Conservation (phyloP, 2,329 filamentous ascomycete species). For the Neonectria coccinea region DNA sequence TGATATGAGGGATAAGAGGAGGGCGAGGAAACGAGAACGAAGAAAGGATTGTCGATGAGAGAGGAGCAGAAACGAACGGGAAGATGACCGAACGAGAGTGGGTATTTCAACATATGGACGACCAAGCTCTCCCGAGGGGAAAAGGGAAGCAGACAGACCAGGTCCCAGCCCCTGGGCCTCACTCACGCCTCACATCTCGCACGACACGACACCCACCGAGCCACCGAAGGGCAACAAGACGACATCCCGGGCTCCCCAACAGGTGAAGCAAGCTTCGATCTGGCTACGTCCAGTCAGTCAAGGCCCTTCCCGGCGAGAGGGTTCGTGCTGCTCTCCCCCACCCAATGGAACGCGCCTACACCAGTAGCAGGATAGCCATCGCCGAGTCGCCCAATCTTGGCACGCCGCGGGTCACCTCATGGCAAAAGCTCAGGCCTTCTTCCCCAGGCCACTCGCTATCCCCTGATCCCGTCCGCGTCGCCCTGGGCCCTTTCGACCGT, state of each 20-base stretch:
- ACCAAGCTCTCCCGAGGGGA: conserved; percentile 23
- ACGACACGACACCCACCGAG: conserved; percentile 19
- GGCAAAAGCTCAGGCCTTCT: conserved; percentile 28
- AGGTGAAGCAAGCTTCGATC: conserved; percentile 21
- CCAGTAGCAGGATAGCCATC: conserved; percentile 21
- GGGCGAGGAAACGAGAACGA: conserved; percentile 17
- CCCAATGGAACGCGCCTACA: conserved; percentile 10
- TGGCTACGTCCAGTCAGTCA: conserved; percentile 7
- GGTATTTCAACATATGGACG: conserved; percentile 31
- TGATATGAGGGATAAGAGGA: conserved; percentile 2
- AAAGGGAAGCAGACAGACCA: conserved; percentile 29
- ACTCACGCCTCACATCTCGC: conserved; percentile 27
- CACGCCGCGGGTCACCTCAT: conserved; percentile 30
- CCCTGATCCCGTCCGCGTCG: conserved; percentile 26
- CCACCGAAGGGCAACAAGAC: conserved; percentile 27
- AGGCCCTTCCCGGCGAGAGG: conserved; percentile 22
- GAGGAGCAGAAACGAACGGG: conserved; percentile 17
- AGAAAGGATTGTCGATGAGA: conserved; percentile 20
- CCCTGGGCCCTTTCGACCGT: conserved; percentile 28
- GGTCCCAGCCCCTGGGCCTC: conserved; percentile 19
- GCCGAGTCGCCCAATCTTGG: conserved; percentile 21
- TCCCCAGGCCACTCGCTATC: conserved; percentile 22
- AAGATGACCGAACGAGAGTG: conserved; percentile 22
- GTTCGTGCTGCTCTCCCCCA: conserved; percentile 25
- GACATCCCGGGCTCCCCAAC: conserved; percentile 25